A percentile compares a stretch with the other conserved stretches of the same genome.
Evolutionary conservation across 371 early-diverging fungal genomes (phyloP).

Genomic region (Lichtheimia hyalospora): DNA sequence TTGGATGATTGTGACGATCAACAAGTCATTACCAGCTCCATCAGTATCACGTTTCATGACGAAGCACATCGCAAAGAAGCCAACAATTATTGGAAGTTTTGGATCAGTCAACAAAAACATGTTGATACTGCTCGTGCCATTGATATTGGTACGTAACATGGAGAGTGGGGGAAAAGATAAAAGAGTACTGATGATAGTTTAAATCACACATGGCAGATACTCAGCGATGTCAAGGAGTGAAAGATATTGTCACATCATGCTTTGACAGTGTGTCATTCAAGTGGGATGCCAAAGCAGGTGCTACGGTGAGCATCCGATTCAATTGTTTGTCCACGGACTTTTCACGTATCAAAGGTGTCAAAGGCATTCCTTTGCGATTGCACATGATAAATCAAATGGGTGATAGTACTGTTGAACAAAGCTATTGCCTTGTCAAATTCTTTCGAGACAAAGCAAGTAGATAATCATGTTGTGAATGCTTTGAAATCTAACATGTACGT

Average conservation of each 20-base stretch:
- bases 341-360: conserved; percentile 74
- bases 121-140: conserved; percentile 60
- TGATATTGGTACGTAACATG: conserved; percentile 44
- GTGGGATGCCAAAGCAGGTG: conserved; percentile 65
- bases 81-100: conserved; percentile 73
- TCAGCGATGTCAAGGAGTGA: conserved; percentile 36
- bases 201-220: background rate
- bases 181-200: too few species aligned
- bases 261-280: conserved; percentile 68
- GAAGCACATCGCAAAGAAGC: conserved; percentile 71
- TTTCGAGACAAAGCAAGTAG: conserved; percentile 65
- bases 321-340: conserved; percentile 78
- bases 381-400: conserved; percentile 41
- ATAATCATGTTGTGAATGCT: too few species aligned
- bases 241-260: conserved; percentile 47
- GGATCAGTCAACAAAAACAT: conserved; percentile 70
- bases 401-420: conserved; percentile 32
- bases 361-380: conserved; percentile 70
- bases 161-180: too few species aligned
- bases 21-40: conserved; percentile 45
- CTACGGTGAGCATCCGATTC: conserved; percentile 63
- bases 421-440: conserved; percentile 61
- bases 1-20: conserved; percentile 40
- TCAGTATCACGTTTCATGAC: conserved; percentile 75
- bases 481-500: background rate